These are phyloP conservation scores for Nannochloris sp. DNA, from an alignment of 139 green algal species.

Conservation along the genomic window DNA sequence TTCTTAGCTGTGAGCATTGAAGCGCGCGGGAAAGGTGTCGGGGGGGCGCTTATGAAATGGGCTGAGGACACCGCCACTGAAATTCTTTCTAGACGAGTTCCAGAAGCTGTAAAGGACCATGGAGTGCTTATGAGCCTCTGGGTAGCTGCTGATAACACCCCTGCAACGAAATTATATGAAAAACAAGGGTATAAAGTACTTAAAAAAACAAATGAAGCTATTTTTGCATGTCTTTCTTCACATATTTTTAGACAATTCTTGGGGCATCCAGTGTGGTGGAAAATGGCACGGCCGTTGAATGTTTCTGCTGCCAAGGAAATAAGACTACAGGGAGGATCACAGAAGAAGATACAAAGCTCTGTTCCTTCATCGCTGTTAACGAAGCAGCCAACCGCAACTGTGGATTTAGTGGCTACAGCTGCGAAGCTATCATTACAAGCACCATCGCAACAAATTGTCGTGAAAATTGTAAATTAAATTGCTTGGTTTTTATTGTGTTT, in stretches of 20 bases:
- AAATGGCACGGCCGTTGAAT: neutral
- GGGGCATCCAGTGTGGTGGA: slow-evolving; percentile 8
- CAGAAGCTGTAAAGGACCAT: neutral
- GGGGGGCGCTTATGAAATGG: slow-evolving; percentile 18
- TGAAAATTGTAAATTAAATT: too few species aligned
- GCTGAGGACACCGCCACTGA: slow-evolving; percentile 5
- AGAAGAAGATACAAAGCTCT: too few species aligned
- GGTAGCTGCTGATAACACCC: slow-evolving; percentile 25
- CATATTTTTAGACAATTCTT: slow-evolving; percentile 11
- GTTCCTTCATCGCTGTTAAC: too few species aligned
- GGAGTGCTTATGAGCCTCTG: slow-evolving; percentile 19
- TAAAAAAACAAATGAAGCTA: slow-evolving; percentile 1
- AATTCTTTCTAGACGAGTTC: neutral
- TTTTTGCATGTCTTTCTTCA: slow-evolving; percentile 12
- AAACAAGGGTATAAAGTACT: slow-evolving; percentile 5
- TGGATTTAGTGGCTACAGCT: too few species aligned
- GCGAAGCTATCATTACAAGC: too few species aligned
- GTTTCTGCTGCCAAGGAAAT: too few species aligned
- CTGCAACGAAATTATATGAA: slow-evolving; percentile 11
- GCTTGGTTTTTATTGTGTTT: too few species aligned
- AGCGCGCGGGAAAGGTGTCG: slow-evolving; percentile 22
- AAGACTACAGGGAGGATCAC: too few species aligned
- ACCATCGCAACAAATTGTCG: too few species aligned
- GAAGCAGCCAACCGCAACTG: too few species aligned
- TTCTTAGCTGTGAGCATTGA: slow-evolving; percentile 22